Base-by-base conservation (phyloP, 306 rosid genomes). In the cucumber (Cucumis sativus) region DNA sequence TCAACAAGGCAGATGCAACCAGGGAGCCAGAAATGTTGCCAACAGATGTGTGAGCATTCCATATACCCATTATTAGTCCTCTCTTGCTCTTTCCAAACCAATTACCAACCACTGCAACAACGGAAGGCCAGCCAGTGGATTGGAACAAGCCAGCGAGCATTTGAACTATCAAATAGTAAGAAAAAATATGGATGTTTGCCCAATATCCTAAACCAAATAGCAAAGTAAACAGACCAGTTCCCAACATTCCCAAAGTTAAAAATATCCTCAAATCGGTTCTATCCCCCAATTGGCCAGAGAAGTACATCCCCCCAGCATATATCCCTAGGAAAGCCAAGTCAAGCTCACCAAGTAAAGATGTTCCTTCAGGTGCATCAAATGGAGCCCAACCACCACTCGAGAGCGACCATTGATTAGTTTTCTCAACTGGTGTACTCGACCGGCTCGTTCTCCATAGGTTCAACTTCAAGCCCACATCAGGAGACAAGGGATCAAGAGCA, bases 51-150 rank as follows among this genome's bases (percentile, higher is more conserved):
- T 92, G 99, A 56, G 99, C 98, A 91, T 96, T 96, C 99, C 99
- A 96, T 70, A 92, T 89, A 20, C 99, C 99, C 99, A 96, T 92
- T 77, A 96, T 96, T 68, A 96, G 76, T 37, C 99, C 99, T 82
- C 99, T 92, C 88, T 92, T 96, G 81, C 84, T 86, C 90, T 96
- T 96, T 45, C 98, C 98, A 80, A 96, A 96, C 99, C 98, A 96
- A 49, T 92, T 89, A 14, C 98, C 99, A 2, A 96, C 88, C 73
- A 96, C 97, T 15, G 98, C 98, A 63, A 96, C 99, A 0, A 96
- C 99, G 0, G 98, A 96, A 7, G 99, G 99, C 99, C 98, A 96
- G 52, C 98, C 98, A 3, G 99, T 92, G 9, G 99, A 96, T 79
- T 96, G 99, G 76, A 96, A 96, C 86, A 96, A 77, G 17, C 99